Percentiles rank a stretch among this genome's conserved stretches.
These are phyloP conservation scores for Ustilago trichophora DNA, from an alignment of 1,284 basidiomycete species.

Conservation along the genomic window DNA sequence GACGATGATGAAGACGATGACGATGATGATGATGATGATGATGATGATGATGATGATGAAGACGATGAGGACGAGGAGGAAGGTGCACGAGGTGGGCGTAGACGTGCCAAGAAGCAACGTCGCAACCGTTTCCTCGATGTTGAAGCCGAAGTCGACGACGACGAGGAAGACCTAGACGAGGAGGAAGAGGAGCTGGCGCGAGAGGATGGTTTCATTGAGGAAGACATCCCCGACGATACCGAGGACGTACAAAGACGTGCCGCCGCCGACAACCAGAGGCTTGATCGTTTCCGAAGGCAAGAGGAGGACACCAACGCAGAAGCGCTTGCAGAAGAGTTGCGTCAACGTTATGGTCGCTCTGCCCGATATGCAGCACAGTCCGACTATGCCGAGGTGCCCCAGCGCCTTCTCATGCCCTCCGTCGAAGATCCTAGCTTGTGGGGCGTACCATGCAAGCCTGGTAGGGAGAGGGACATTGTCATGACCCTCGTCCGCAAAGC, in stretches of 20 bases:
- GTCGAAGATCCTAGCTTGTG: constrained; percentile 95
- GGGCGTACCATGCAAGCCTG: constrained; percentile 93
- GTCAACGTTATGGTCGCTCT: constrained; percentile 77
- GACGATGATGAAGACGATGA: constrained; percentile 57
- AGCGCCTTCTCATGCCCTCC: constrained; percentile 94
- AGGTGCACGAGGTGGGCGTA: constrained; percentile 29
- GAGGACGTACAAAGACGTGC: constrained; percentile 72
- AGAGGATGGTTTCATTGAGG: constrained; percentile 78
- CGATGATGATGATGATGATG: constrained; percentile 58
- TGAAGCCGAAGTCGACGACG: constrained; percentile 85
- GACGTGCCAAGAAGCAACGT: constrained; percentile 53
- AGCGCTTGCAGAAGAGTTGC: constrained; percentile 84
- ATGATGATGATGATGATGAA: constrained; percentile 58
- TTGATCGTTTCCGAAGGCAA: constrained; percentile 80
- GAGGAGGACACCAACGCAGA: constrained; percentile 85
- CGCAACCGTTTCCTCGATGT: constrained; percentile 88
- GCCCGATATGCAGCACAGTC: constrained; percentile 64
- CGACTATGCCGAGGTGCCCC: constrained; percentile 81
- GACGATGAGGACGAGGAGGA: constrained; percentile 54
- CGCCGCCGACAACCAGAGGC: constrained; percentile 76
- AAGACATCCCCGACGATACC: constrained; percentile 74
- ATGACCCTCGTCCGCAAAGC: constrained; percentile 94
- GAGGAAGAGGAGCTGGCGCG: constrained; percentile 65
- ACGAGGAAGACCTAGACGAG: constrained; percentile 65
- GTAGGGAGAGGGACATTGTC: constrained; percentile 89